phyloP scores from a whole-genome alignment of 2,329 filamentous ascomycete species.

The Daldinia sp. region DNA sequence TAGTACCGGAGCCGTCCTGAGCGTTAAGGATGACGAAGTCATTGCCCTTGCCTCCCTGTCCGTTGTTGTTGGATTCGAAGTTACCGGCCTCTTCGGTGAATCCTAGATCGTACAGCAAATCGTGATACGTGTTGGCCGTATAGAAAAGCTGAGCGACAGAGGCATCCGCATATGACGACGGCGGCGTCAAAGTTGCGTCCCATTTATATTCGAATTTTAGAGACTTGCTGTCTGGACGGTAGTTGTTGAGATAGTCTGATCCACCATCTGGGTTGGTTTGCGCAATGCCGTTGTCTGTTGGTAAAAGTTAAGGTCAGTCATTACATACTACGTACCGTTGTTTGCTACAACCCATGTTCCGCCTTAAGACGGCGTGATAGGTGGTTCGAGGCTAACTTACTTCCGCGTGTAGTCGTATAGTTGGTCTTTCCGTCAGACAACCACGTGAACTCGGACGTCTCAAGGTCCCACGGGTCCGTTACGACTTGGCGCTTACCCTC shows the following conservation, averaged over 20 bases:
- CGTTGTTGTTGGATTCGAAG: constrained; percentile 69
- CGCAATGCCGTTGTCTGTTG: constrained; percentile 66
- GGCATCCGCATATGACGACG: constrained; percentile 62
- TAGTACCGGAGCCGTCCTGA: constrained; percentile 66
- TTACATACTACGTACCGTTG: background rate
- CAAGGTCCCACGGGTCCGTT: constrained; percentile 61
- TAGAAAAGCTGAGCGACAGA: constrained; percentile 72
- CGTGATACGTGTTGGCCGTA: constrained; percentile 70
- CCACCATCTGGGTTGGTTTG: constrained; percentile 64
- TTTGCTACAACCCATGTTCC: background rate
- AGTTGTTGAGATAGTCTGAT: constrained; percentile 60
- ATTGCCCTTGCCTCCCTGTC: constrained; percentile 61
- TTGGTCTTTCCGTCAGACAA: constrained; percentile 59
- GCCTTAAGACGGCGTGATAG: background rate
- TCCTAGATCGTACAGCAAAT: constrained; percentile 67
- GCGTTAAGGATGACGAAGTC: constrained; percentile 68
- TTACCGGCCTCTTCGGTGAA: constrained; percentile 71
- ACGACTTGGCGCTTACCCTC: constrained; percentile 60
- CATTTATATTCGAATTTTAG: constrained; percentile 64
- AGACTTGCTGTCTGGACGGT: constrained; percentile 59
- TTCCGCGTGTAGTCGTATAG: constrained; percentile 68
- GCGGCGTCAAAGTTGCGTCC: constrained; percentile 51
- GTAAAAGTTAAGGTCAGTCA: constrained; percentile 15
- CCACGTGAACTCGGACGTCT: constrained; percentile 66
- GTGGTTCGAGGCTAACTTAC: constrained; percentile 38